Conservation (phyloP, 208 protist species). For the Leishmania tarentolae region DNA sequence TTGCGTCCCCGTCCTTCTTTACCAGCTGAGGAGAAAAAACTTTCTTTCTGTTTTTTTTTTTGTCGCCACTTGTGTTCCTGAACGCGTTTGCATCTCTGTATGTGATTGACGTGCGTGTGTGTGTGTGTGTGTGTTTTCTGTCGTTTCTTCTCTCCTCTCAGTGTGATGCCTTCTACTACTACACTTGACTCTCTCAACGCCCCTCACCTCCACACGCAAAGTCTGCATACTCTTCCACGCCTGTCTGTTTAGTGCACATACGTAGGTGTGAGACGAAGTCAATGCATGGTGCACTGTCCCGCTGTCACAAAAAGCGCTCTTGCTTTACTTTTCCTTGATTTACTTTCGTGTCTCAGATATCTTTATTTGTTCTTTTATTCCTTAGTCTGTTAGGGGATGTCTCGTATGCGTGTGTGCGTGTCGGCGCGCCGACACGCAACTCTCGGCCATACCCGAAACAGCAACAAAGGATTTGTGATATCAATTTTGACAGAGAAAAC, state of each 20-base stretch:
- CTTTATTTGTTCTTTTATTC: background rate
- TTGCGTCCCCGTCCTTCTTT: background rate
- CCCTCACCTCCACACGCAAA: background rate
- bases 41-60: no score
- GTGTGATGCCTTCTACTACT: background rate
- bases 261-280: background rate
- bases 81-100: background rate
- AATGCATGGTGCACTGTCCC: background rate
- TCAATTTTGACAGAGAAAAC: background rate
- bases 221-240: background rate
- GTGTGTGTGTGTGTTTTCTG: background rate
- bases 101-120: constrained; percentile 9
- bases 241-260: background rate
- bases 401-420: background rate
- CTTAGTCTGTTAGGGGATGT: background rate
- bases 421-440: background rate
- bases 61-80: constrained; percentile 2
- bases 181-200: background rate
- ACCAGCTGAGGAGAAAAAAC: background rate
- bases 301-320: background rate
- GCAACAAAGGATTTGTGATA: background rate
- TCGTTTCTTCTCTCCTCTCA: background rate
- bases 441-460: background rate
- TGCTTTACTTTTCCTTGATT: background rate
- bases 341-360: background rate